Evolutionary conservation across 495 filamentous ascomycete species (phyloP).

Genomic region (Aspergillus sclerotiicarbonarius): DNA sequence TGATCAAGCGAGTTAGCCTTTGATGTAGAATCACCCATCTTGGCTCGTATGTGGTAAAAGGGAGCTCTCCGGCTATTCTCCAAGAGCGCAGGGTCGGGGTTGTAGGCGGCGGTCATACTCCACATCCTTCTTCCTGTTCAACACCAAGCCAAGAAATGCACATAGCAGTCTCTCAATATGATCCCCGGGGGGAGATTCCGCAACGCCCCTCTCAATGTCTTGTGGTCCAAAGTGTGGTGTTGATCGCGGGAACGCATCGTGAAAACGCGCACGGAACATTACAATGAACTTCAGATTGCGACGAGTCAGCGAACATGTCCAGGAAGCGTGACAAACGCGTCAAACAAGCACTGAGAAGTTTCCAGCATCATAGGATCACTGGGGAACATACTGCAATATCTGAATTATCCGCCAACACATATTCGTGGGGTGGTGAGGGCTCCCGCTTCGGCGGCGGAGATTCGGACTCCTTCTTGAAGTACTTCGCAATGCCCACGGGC

Average conservation of each 20-base stretch:
- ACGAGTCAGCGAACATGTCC: constrained; percentile 40
- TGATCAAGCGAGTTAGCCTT: constrained; percentile 9
- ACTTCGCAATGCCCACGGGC: constrained; percentile 44
- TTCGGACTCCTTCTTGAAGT: constrained; percentile 50
- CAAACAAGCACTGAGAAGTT: constrained; percentile 18
- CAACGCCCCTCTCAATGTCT: constrained; percentile 85
- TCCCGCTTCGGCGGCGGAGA: constrained; percentile 72
- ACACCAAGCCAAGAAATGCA: constrained; percentile 77
- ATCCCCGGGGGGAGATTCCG: constrained; percentile 73
- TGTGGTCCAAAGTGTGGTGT: constrained; percentile 88
- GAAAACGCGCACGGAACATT: constrained; percentile 94
- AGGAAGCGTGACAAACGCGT: constrained; percentile 29
- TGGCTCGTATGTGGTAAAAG: neutral
- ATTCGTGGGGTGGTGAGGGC: constrained; percentile 85
- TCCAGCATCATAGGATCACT: constrained; percentile 4
- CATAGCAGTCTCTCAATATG: constrained; percentile 86
- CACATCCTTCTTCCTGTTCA: constrained; percentile 97
- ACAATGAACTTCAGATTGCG: constrained; percentile 77
- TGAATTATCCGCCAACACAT: constrained; percentile 81
- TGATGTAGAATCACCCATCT: neutral
- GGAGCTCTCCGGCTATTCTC: neutral
- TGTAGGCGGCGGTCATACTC: constrained; percentile 67
- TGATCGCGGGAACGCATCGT: constrained; percentile 81
- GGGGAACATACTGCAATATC: constrained; percentile 75
- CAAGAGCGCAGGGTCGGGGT: constrained; percentile 3